These are phyloP conservation scores for Clonostachys rhizophaga DNA, from an alignment of 2,329 filamentous ascomycete species.

Conservation along the genomic window DNA sequence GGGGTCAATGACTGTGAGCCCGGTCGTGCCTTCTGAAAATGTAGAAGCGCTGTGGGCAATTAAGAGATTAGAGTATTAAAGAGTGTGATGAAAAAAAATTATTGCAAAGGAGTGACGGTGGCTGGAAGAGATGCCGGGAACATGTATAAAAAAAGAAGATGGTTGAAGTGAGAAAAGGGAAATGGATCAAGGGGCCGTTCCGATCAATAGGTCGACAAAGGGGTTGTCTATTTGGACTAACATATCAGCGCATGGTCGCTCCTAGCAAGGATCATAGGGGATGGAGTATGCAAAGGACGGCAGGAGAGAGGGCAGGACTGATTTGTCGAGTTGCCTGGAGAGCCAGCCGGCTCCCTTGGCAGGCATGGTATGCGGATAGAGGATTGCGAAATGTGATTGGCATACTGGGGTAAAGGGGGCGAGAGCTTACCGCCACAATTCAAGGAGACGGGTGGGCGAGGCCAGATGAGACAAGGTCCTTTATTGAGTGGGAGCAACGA, in stretches of 20 bases:
- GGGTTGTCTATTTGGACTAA: no score
- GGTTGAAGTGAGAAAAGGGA: constrained; percentile 27
- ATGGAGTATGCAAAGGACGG: constrained; percentile 4
- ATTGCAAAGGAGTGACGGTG: constrained; percentile 53
- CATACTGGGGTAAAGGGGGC: constrained; percentile 3
- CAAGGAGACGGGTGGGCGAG: constrained; percentile 27
- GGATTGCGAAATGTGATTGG: constrained; percentile 3
- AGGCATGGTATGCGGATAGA: constrained; percentile 3
- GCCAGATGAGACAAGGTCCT: constrained; percentile 36
- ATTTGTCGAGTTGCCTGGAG: no score
- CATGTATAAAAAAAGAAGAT: constrained; percentile 24
- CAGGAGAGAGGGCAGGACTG: neutral
- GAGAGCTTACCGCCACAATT: constrained; percentile 48
- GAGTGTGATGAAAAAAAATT: constrained; percentile 45
- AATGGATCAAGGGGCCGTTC: constrained; percentile 38
- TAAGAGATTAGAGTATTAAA: constrained; percentile 54
- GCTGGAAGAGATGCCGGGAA: constrained; percentile 41
- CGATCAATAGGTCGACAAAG: neutral
- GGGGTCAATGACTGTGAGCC: constrained; percentile 31
- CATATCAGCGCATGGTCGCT: no score
- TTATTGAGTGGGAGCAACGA: constrained; percentile 53
- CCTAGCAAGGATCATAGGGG: neutral
- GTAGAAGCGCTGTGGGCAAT: constrained; percentile 35
- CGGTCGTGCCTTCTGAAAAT: constrained; percentile 19
- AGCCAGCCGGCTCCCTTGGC: constrained; percentile 1